phyloP scores from a whole-genome alignment of 805 yeast genomes.

The Saccharomyces jurei region DNA sequence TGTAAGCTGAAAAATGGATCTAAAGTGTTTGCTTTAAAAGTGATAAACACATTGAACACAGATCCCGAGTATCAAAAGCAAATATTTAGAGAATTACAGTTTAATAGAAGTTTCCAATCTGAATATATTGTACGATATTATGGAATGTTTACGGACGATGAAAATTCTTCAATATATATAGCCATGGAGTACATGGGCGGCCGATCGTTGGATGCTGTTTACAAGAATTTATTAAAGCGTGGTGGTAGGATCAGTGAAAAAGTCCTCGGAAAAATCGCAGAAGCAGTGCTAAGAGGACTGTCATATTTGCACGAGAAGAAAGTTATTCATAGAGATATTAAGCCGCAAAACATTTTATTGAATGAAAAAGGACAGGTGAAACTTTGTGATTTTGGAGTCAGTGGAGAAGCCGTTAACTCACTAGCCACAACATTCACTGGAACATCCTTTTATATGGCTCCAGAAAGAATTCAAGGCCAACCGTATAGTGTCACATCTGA shows the following conservation, averaged over 20 bases:
- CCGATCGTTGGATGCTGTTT: conserved; percentile 81
- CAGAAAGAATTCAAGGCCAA: conserved; percentile 92
- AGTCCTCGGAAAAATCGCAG: conserved; percentile 85
- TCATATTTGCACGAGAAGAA: conserved; percentile 80
- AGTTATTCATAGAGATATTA: conserved; percentile 91
- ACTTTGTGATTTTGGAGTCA: conserved; percentile 94
- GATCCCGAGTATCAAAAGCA: conserved; percentile 85
- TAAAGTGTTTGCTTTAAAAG: conserved; percentile 73
- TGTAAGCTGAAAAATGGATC: conserved; percentile 55
- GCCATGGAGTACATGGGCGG: conserved; percentile 99
- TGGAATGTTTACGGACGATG: conserved; percentile 80
- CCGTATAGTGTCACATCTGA: conserved; percentile 93
- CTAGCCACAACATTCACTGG: conserved; percentile 96
- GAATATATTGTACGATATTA: conserved; percentile 85
- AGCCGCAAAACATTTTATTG: conserved; percentile 85
- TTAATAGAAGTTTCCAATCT: conserved; percentile 72
- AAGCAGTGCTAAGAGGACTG: conserved; percentile 74
- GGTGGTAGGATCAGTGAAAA: conserved; percentile 90
- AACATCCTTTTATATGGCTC: conserved; percentile 97
- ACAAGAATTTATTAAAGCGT: conserved; percentile 59
- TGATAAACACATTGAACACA: conserved; percentile 36
- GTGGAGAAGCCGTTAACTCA: conserved; percentile 93
- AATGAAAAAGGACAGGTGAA: conserved; percentile 76
- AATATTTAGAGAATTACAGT: conserved; percentile 82
- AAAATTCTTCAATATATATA: conserved; percentile 74